phyloP scores from a whole-genome alignment of 441 rosid species.

The Gossypium aridum region DNA sequence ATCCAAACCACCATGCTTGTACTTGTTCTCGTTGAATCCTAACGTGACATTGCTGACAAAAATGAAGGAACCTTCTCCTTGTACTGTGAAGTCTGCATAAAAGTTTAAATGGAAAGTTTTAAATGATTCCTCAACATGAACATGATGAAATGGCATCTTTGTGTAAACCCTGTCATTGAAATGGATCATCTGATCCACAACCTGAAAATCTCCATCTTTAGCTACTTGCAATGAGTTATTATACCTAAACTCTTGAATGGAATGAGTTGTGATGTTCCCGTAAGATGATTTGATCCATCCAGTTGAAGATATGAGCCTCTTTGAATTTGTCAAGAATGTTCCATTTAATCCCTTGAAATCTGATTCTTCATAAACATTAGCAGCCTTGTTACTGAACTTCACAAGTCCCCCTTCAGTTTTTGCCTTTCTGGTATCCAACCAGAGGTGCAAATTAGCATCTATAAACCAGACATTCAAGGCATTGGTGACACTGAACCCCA shows the following conservation, averaged over 20 bases:
- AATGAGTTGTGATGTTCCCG: conserved; percentile 51
- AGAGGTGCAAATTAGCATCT: conserved; percentile 89
- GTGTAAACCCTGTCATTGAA: conserved; percentile 40
- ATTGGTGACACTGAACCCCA: conserved; percentile 63
- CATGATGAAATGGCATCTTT: conserved; percentile 18
- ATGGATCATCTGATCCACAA: conserved; percentile 52
- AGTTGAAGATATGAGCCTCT: conserved; percentile 39
- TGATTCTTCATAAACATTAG: conserved; percentile 20
- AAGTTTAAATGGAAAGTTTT: conserved; percentile 41
- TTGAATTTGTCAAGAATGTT: conserved; percentile 38
- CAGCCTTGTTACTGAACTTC: conserved; percentile 28
- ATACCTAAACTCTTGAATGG: conserved; percentile 46
- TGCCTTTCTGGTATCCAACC: conserved; percentile 54
- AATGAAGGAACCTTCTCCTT: conserved; percentile 28
- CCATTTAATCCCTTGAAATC: conserved; percentile 54
- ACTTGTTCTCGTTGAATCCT: conserved; percentile 51
- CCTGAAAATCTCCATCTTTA: conserved; percentile 50
- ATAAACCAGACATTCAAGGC: conserved; percentile 77
- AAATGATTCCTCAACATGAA: conserved; percentile 22
- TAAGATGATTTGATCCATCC: conserved; percentile 67
- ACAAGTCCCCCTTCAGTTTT: conserved; percentile 47
- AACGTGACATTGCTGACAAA: conserved; percentile 37
- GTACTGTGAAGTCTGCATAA: conserved; percentile 23
- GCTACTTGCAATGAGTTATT: conserved; percentile 49
- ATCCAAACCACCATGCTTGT: conserved; percentile 16